Base-by-base conservation (phyloP, 2,329 filamentous ascomycete genomes). In the Botrytis porri region DNA sequence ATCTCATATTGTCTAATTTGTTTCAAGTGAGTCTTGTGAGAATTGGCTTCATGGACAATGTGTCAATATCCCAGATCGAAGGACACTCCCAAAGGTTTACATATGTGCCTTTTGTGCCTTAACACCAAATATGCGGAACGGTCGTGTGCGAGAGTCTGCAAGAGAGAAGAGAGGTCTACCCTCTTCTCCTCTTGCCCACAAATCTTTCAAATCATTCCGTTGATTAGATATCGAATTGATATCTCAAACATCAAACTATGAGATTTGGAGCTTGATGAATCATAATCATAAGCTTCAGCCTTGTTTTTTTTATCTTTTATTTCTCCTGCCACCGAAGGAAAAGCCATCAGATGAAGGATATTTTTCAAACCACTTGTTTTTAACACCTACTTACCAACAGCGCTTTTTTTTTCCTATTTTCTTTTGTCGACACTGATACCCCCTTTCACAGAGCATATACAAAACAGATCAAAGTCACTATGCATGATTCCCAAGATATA, bases 11-110 rank as follows among this genome's bases (percentile, higher is more conserved):
- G 48, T n/a, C 71, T 76, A 71, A 79, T 75, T 76, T 71, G 74
- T 64, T 18, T 61, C 63, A 22, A 72, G 70, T 77, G 86, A 90
- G 81, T 88, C 88, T 37, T 91, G 89, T 79, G 88, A 90, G 77
- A 86, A 89, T 83, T 89, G 86, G 85, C 85, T 90, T 43, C 89
- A 91, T 78, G 88, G 87, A n/a, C 84, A 84, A 73, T 91, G 89
- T 79, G 84, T 90, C 77, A 88, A 88, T 75, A 87, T 90, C 75
- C 65, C 3, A 25, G 86, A 85, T 63, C 84, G 84, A 65, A 84
- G 86, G 73, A 78, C 84, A n/a, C 84, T 88, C 76, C 88, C 89
- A 8, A 84, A 84, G 20, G 87, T 91, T 8, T 91, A 90, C 76
- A 87, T 91, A 51, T 91, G 89, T 78, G 85, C 86, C 1, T 91